These are phyloP conservation scores for Rhodotorula kratochvilovae DNA, from an alignment of 768 basidiomycete genomes.

Conservation along the genomic window DNA sequence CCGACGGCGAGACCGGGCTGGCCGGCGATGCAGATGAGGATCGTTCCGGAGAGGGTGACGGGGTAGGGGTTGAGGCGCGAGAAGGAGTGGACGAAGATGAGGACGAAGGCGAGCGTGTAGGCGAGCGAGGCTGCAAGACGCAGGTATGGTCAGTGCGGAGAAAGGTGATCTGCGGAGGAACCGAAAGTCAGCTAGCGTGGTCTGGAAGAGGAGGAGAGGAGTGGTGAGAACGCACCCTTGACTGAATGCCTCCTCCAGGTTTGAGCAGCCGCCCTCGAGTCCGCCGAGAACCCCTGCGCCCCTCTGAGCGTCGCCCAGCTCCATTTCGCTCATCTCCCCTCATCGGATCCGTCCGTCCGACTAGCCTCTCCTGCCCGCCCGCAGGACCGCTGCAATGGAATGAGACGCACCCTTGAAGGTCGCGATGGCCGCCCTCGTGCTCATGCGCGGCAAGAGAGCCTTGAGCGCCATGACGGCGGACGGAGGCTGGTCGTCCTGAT, in stretches of 20 bases:
- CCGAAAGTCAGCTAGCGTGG: too few species aligned
- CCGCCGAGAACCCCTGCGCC: too few species aligned
- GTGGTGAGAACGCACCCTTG: too few species aligned
- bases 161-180: too few species aligned
- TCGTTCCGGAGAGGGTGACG: slow-evolving; percentile 37
- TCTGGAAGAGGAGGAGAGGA: too few species aligned
- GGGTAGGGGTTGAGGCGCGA: slow-evolving; percentile 8
- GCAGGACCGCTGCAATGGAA: background rate
- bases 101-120: slow-evolving; percentile 16
- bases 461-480: background rate
- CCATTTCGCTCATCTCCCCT: background rate
- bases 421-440: background rate
- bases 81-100: slow-evolving; percentile 20
- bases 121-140: background rate
- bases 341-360: background rate
- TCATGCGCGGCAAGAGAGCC: background rate
- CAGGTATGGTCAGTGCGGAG: background rate
- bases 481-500: too few species aligned
- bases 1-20: slow-evolving; percentile 19
- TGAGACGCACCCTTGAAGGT: slow-evolving; percentile 4
- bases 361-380: background rate
- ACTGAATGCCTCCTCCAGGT: too few species aligned
- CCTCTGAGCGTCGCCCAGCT: too few species aligned
- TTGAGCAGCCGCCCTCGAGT: too few species aligned
- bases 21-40: slow-evolving; percentile 20